Evolutionary conservation across 2,329 filamentous ascomycete species (phyloP), one percentile per base, ranked within the genome.

Genomic region (Acarospora socialis): DNA sequence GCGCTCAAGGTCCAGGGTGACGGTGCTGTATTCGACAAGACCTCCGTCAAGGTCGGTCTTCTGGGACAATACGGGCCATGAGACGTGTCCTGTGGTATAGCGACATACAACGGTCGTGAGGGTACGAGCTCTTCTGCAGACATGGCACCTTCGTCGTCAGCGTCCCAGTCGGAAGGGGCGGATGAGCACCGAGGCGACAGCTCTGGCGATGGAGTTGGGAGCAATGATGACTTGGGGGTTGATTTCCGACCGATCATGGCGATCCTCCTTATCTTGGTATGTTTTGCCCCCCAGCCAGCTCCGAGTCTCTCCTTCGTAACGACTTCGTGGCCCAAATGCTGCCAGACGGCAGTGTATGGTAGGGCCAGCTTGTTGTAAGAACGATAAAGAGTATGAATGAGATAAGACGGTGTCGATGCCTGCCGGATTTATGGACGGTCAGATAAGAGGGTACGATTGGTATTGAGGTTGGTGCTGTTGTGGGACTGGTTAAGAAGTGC

Each of bases 1-100:
- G 87, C 87, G 38, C 74, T 77, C 6, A 94, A 65, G 0, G 86
- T 93, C 69, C 83, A 95, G 44, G 90, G 90, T 23, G 83, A 76
- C 6, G 81, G 75, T 21, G 90, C 81, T 26, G 71, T 73, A 57
- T 94, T 90, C 42, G 81, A 71, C 26, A 98, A 70, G 17, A 98
- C 92, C 47, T 95, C 87, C 37, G 77, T 70, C 30, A 98, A 64
- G 18, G 82, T 79, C 25, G 83, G 87, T 48, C 73, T 63, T 44
- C 65, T 37, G 58, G 50, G 69, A 56, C 62, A 68, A 46, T 69
- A 70, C 12, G 66, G 63, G 9, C 59, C 61, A 45, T 42, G 52
- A 50, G 32, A 53, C 52, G 29, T 49, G 49, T 39, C 56, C 53
- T 37, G 48, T 44, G 28, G 57, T 33, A 55, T 50, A 26, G 51